A percentile compares a stretch with the other conserved stretches of the same genome.
phyloP scores from a whole-genome alignment of 2,329 filamentous ascomycete species.

The Fusarium bulbicola region DNA sequence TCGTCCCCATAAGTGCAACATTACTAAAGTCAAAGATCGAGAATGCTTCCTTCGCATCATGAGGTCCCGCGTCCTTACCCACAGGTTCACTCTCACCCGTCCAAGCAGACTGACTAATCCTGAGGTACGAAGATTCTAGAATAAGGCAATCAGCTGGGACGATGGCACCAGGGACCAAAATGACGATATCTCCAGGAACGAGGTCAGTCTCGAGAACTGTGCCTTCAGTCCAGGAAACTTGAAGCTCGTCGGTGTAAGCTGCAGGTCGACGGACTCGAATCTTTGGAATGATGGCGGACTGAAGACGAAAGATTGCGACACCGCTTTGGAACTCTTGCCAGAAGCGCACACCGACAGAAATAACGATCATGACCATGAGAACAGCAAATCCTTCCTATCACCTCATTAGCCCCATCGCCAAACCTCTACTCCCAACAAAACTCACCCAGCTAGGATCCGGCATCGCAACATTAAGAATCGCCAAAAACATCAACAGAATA shows the following conservation, averaged over 20 bases:
- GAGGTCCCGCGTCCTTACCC: background rate
- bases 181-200: background rate
- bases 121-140: background rate
- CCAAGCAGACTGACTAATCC: constrained; percentile 2
- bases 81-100: constrained; percentile 1
- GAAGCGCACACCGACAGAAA: background rate
- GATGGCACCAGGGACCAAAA: background rate
- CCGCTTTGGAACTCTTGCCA: constrained; percentile 5
- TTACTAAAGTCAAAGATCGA: background rate
- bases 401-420: background rate
- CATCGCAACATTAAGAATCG: background rate
- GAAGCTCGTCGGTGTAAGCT: background rate
- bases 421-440: rapidly evolving
- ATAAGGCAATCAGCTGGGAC: background rate
- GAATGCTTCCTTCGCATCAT: background rate
- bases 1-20: background rate
- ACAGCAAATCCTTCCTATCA: background rate
- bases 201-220: background rate
- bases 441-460: background rate
- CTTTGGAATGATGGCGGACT: background rate
- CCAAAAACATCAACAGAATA: background rate
- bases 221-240: background rate
- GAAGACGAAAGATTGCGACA: background rate
- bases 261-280: background rate
- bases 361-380: background rate